phyloP scores from a whole-genome alignment of 805 yeast species.

The Metschnikowia rubicola region DNA sequence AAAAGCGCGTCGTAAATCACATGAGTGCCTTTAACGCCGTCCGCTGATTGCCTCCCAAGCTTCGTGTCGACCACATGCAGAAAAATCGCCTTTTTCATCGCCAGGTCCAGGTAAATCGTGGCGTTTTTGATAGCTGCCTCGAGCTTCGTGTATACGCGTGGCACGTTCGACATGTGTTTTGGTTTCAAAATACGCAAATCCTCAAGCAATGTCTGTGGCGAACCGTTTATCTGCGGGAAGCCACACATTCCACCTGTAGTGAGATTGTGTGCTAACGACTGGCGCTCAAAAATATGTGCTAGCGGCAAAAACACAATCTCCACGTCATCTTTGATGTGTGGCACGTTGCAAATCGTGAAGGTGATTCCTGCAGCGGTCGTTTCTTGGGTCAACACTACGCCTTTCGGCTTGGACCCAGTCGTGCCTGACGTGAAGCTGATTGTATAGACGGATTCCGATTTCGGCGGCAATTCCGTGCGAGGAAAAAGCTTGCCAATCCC shows the following conservation, averaged over 20 bases:
- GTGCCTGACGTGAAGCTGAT: conserved; percentile 29
- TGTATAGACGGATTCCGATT: conserved; percentile 20
- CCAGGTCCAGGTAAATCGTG: conserved; percentile 20
- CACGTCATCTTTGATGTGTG: conserved; percentile 10
- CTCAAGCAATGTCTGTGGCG: conserved; percentile 24
- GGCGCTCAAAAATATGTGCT: conserved; percentile 38
- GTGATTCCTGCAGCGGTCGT: conserved; percentile 20
- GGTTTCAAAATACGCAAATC: conserved; percentile 26
- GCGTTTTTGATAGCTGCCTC: conserved; percentile 25
- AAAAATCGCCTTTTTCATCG: conserved; percentile 18
- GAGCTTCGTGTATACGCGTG: conserved; percentile 25
- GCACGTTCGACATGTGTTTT: conserved; percentile 24
- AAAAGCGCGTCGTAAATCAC: conserved; percentile 16
- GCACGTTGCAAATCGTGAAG: conserved; percentile 13
- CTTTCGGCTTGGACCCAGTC: conserved; percentile 27
- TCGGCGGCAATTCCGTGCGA: conserved; percentile 15
- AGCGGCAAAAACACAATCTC: conserved; percentile 29
- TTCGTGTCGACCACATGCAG: conserved; percentile 20
- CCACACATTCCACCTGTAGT: conserved; percentile 25
- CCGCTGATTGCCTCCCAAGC: conserved; percentile 14
- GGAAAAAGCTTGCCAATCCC: conserved; percentile 24
- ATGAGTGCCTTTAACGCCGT: conserved; percentile 21
- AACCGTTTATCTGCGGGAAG: conserved; percentile 23
- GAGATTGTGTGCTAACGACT: conserved; percentile 21
- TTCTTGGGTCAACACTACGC: conserved; percentile 22